Evolutionary conservation across 1,284 basidiomycete species (phyloP).

Genomic region (Malassezia nana): DNA sequence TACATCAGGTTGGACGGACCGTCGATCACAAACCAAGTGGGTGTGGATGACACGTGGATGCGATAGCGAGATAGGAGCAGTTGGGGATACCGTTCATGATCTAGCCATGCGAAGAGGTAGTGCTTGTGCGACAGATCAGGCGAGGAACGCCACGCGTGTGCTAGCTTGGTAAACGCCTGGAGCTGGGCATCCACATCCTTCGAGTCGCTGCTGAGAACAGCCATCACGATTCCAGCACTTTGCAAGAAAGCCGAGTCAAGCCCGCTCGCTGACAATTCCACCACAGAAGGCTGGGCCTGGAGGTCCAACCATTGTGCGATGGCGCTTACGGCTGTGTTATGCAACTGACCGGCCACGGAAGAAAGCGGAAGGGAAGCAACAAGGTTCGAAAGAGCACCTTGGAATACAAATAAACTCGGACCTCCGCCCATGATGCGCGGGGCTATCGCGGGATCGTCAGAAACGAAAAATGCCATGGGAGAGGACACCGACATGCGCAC

Average conservation of each 20-base stretch:
- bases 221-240: slow-evolving; percentile 30
- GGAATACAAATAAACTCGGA: slow-evolving; percentile 38
- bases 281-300: slow-evolving; percentile 29
- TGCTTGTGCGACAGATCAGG: not conserved
- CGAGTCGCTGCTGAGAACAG: slow-evolving; percentile 25
- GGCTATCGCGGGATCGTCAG: slow-evolving; percentile 26
- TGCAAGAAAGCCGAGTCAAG: slow-evolving; percentile 33
- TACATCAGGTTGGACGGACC: not conserved
- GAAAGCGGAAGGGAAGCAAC: slow-evolving; percentile 20
- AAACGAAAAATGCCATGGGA: not conserved
- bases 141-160: slow-evolving; percentile 22
- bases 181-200: slow-evolving; percentile 29
- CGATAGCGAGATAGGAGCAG: slow-evolving; percentile 16
- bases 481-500: not conserved
- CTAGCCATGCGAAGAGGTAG: slow-evolving; percentile 41
- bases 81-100: slow-evolving; percentile 35
- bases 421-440: slow-evolving; percentile 19
- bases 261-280: slow-evolving; percentile 24
- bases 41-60: not conserved
- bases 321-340: slow-evolving; percentile 13
- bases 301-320: slow-evolving; percentile 26
- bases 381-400: slow-evolving; percentile 29
- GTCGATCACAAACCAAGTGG: not conserved
- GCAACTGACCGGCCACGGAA: not conserved
- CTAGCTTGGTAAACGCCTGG: slow-evolving; percentile 19